Conservation (phyloP, 257 asterid species). For the Gentiana dahurica region DNA sequence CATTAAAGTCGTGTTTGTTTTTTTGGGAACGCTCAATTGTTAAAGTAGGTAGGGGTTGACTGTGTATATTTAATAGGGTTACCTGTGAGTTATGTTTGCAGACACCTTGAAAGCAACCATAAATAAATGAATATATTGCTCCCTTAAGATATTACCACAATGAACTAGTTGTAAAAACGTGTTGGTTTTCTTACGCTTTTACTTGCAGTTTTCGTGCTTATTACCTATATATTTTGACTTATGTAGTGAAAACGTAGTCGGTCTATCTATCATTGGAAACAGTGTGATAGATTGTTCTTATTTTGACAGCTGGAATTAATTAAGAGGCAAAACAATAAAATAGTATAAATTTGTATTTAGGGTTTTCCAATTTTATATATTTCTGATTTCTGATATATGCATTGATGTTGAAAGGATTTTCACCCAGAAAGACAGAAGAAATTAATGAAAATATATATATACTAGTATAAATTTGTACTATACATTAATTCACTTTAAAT, state of each 20-base stretch:
- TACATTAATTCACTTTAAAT: no score
- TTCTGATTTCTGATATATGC: not conserved
- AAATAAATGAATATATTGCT: conserved; percentile 31
- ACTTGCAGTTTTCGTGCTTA: conserved; percentile 13
- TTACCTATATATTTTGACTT: conserved; percentile 16
- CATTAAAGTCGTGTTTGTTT: conserved; percentile 46
- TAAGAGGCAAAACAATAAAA: no score
- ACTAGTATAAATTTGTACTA: no score
- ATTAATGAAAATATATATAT: no score
- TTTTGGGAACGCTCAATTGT: conserved; percentile 15
- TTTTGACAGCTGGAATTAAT: conserved; percentile 28
- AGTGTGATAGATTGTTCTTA: conserved; percentile 15
- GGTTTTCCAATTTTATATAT: conserved; percentile 9
- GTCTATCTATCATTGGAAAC: conserved; percentile 7
- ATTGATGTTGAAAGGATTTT: not conserved
- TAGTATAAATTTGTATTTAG: conserved; percentile 1
- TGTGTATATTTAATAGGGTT: conserved; percentile 39
- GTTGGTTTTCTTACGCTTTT: conserved; percentile 8
- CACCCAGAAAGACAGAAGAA: not conserved
- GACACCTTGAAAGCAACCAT: conserved; percentile 45
- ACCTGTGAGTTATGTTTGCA: conserved; percentile 7
- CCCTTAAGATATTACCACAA: conserved; percentile 5
- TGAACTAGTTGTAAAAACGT: not conserved
- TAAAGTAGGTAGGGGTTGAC: conserved; percentile 52
- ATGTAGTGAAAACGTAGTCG: conserved; percentile 14